These are phyloP conservation scores for Boletus tylopilopsis DNA, from an alignment of 768 basidiomycete genomes.

Conservation along the genomic window DNA sequence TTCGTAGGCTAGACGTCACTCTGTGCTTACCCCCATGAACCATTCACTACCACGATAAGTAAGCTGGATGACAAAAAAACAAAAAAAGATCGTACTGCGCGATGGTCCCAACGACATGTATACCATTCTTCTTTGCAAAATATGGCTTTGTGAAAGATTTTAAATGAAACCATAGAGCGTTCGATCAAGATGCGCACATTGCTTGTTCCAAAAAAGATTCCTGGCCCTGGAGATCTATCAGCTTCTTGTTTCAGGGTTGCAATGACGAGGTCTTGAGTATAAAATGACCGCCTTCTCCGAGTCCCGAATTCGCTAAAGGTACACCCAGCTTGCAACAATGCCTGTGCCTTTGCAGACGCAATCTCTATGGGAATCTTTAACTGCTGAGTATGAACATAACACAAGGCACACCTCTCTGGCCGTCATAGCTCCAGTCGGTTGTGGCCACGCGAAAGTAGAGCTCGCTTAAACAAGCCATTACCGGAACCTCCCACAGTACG, in stretches of 20 bases:
- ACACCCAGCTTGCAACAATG: slow-evolving; percentile 62
- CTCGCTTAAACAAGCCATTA: slow-evolving; percentile 91
- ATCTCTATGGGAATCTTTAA: slow-evolving; percentile 42
- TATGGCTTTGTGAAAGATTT: slow-evolving; percentile 51
- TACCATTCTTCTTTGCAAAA: slow-evolving; percentile 71
- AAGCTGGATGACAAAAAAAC: not conserved
- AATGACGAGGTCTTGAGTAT: slow-evolving; percentile 76
- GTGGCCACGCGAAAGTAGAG: slow-evolving; percentile 74
- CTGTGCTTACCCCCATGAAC: slow-evolving; percentile 75
- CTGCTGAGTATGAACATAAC: not conserved
- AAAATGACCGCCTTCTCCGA: slow-evolving; percentile 69
- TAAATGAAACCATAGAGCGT: not conserved
- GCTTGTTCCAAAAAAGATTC: slow-evolving; percentile 68
- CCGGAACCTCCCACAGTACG: slow-evolving; percentile 93
- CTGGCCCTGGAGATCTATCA: slow-evolving; percentile 43
- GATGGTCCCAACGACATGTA: slow-evolving; percentile 75
- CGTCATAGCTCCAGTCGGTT: slow-evolving; percentile 83
- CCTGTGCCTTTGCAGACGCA: slow-evolving; percentile 68
- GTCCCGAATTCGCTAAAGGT: slow-evolving; percentile 86
- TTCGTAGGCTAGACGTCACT: not conserved
- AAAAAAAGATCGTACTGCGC: slow-evolving; percentile 63
- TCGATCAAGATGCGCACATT: slow-evolving; percentile 54
- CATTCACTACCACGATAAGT: slow-evolving; percentile 59
- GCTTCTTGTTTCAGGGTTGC: slow-evolving; percentile 62
- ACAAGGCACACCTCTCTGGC: slow-evolving; percentile 59